Evolutionary conservation across 2,329 filamentous ascomycete genomes (phyloP), one percentile per base, ranked within the genome.

Genomic region (Fusarium nanum): DNA sequence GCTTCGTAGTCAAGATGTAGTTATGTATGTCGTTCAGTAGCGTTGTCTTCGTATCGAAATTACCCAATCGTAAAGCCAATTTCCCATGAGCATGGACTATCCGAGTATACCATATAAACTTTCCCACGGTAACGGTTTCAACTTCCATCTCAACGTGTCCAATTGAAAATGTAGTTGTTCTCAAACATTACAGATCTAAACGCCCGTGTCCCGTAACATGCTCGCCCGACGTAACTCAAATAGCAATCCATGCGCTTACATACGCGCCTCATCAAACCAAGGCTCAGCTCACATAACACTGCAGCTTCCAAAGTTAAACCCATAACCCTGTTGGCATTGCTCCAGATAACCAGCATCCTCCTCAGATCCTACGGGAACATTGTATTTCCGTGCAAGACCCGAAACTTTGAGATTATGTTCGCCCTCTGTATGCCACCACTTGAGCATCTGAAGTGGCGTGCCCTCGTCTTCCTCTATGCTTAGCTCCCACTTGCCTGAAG

Each of bases 351-450:
- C 91, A 25, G 89, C 88, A 52, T 94, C 92, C 62, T 93, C 92
- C 7, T 89, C 88, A 6, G 86, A 86, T 3, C 87, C 89, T 45
- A 85, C 81, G 6, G 82, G 82, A 55, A 83, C 81, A 72, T 87
- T 90, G 71, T 88, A 85, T 71, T 84, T 90, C 73, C 91, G 87
- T 73, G 92, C 89, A 22, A 93, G 82, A 0, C 96, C 96, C 22
- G 87, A 90, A 11, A 98, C 86, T 67, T 87, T 92, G 57, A 99
- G 85, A 49, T 83, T 89, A 81, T 98, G 95, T 72, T 94, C 89
- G 4, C 95, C 96, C 59, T 91, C 91, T 2, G 88, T 89, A 81
- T 99, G 94, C 94, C 95, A 98, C 96, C 96, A 99, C 73, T 88
- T 89, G 68, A 99, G 81, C 69, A 87, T 87, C 82, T 98, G 95